phyloP scores from a whole-genome alignment of 2,329 filamentous ascomycete genomes.

The Aureobasidium sp. region DNA sequence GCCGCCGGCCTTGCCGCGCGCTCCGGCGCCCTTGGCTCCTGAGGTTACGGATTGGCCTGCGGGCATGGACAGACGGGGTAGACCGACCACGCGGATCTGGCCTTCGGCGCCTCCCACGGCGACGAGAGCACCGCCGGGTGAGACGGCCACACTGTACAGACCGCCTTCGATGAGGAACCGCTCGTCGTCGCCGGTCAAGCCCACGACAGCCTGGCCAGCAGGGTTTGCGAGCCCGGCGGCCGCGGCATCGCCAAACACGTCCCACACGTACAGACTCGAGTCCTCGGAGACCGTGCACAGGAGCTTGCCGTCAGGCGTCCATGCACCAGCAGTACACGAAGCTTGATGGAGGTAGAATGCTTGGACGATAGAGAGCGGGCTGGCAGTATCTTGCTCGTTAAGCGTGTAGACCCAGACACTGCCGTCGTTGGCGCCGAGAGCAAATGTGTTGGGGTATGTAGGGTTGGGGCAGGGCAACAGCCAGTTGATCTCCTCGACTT shows the following conservation, averaged over 20 bases:
- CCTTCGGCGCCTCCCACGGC: constrained; percentile 86
- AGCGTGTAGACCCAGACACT: constrained; percentile 95
- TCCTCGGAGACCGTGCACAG: constrained; percentile 88
- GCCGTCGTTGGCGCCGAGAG: constrained; percentile 82
- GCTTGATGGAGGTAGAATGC: constrained; percentile 87
- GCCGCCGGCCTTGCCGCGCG: constrained; percentile 43
- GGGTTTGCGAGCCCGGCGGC: constrained; percentile 51
- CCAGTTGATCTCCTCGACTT: constrained; percentile 96
- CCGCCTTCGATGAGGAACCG: constrained; percentile 89
- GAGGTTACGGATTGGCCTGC: constrained; percentile 27
- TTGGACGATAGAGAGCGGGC: constrained; percentile 73
- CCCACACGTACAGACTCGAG: constrained; percentile 82
- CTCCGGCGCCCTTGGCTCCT: constrained; percentile 38
- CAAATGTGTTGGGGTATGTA: constrained; percentile 69
- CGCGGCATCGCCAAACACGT: constrained; percentile 75
- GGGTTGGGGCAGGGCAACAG: constrained; percentile 65
- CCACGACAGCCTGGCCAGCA: constrained; percentile 59
- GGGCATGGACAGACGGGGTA: constrained; percentile 55
- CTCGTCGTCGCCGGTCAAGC: constrained; percentile 73
- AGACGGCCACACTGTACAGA: constrained; percentile 78
- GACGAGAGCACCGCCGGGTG: constrained; percentile 70
- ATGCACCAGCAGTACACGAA: constrained; percentile 80
- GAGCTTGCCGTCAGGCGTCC: constrained; percentile 80
- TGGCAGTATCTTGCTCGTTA: constrained; percentile 54
- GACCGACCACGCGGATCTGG: constrained; percentile 73